These are phyloP conservation scores for Galeopsis tetrahit DNA, from an alignment of 257 asterid species.

Conservation along the genomic window DNA sequence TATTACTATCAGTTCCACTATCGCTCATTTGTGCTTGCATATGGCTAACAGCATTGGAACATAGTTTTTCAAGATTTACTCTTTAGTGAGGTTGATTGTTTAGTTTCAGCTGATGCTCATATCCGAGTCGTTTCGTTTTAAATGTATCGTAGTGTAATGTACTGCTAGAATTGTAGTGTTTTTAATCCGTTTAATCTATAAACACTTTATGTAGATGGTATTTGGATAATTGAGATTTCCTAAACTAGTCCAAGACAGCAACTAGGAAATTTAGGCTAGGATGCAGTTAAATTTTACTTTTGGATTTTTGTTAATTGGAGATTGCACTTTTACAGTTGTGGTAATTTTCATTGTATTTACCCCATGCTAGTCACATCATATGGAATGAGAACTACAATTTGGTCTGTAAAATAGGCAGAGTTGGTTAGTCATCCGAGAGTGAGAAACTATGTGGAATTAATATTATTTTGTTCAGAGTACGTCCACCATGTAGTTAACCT, in stretches of 20 bases:
- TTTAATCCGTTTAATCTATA: constrained; percentile 1
- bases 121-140: neutral
- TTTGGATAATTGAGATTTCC: neutral
- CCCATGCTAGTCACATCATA: neutral
- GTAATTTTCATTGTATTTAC: neutral
- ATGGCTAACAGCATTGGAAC: constrained; percentile 9
- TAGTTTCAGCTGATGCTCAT: constrained; percentile 31
- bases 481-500: neutral
- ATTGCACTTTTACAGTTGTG: constrained; percentile 8
- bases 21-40: constrained; percentile 30
- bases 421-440: constrained; percentile 10
- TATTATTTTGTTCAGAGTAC: neutral
- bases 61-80: neutral
- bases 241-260: constrained; percentile 7
- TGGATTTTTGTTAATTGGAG: constrained; percentile 15
- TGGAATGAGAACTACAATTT: constrained; percentile 12
- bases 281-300: constrained; percentile 2
- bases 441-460: neutral
- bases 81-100: constrained; percentile 8
- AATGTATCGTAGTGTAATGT: neutral
- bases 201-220: neutral
- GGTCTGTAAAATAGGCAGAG: neutral
- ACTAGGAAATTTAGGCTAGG: constrained; percentile 14
- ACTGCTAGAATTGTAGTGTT: neutral
- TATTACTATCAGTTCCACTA: neutral